These are phyloP conservation scores for Coemansia sp. DNA, from an alignment of 192 early-diverging fungal genomes.

Conservation along the genomic window DNA sequence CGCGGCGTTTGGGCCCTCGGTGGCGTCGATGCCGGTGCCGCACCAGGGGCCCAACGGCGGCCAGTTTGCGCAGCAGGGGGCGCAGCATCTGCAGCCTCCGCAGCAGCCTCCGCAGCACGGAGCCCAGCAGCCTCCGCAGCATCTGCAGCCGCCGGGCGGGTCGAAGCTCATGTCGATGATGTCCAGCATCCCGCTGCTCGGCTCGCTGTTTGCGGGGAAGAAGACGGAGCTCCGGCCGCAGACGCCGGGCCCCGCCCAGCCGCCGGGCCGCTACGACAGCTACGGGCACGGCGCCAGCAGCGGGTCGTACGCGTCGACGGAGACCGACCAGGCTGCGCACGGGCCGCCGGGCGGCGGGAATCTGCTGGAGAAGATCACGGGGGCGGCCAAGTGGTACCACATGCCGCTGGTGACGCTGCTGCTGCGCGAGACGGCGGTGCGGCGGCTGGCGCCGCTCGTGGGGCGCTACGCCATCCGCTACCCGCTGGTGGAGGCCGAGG, in stretches of 20 bases:
- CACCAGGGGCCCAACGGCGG: not conserved
- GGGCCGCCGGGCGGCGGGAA: not conserved
- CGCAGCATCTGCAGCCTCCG: slow-evolving; percentile 1
- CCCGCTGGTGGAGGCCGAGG: slow-evolving; percentile 43
- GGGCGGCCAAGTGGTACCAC: slow-evolving; percentile 24
- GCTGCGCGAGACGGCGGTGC: slow-evolving; percentile 18
- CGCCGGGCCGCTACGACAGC: slow-evolving; percentile 13
- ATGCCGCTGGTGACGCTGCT: slow-evolving; percentile 21
- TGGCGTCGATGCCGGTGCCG: slow-evolving; percentile 18
- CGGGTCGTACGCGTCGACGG: slow-evolving; percentile 16
- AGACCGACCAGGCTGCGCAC: slow-evolving; percentile 4
- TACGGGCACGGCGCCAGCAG: slow-evolving; percentile 3
- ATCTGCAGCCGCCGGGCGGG: slow-evolving; percentile 2
- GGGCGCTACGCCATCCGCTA: slow-evolving; percentile 46
- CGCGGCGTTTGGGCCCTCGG: slow-evolving; percentile 1
- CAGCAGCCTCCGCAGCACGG: slow-evolving; percentile 7
- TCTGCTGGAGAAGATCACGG: slow-evolving; percentile 13
- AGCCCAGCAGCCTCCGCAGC: not conserved
- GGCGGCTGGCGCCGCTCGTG: slow-evolving; percentile 23
- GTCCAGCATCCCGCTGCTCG: slow-evolving; percentile 42
- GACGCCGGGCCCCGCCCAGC: slow-evolving; percentile 3
- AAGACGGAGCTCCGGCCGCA: slow-evolving; percentile 6
- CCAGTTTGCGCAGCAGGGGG: not conserved
- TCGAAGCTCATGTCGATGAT: slow-evolving; percentile 43
- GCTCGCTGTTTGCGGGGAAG: slow-evolving; percentile 39